Evolutionary conservation across 495 filamentous ascomycete genomes (phyloP).

Genomic region (Hypoxylon rickii): DNA sequence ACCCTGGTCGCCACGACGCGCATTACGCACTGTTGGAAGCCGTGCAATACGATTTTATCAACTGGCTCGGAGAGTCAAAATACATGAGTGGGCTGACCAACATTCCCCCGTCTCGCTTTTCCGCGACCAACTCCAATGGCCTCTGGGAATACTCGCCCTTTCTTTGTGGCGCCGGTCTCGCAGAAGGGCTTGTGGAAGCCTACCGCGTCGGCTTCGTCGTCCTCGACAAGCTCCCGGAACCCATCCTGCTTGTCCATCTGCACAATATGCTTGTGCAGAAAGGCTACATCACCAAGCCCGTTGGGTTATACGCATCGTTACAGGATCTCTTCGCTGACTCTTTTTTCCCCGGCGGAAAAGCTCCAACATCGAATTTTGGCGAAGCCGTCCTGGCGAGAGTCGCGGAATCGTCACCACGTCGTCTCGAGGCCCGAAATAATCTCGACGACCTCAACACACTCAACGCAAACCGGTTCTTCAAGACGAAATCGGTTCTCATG

Average conservation of each 20-base stretch:
- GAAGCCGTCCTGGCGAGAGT: conserved; percentile 3
- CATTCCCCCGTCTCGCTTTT: conserved; percentile 51
- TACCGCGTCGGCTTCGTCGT: conserved; percentile 41
- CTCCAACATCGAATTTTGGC: conserved; percentile 38
- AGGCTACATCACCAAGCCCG: conserved; percentile 40
- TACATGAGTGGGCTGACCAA: conserved; percentile 42
- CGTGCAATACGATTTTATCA: conserved; percentile 39
- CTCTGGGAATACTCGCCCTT: conserved; percentile 58
- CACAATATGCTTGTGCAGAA: conserved; percentile 53
- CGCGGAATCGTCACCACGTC: background rate
- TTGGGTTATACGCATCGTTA: conserved; percentile 33
- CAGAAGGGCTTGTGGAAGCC: conserved; percentile 44
- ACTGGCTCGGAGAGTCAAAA: conserved; percentile 51
- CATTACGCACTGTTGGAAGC: conserved; percentile 23
- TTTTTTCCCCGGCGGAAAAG: conserved; percentile 41
- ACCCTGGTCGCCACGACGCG: conserved; percentile 34
- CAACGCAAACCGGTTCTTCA: conserved; percentile 37
- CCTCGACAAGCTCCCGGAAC: conserved; percentile 43
- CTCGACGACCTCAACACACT: conserved; percentile 1
- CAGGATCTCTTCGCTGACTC: conserved; percentile 17
- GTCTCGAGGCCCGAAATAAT: background rate
- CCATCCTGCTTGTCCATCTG: conserved; percentile 45
- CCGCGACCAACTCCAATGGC: conserved; percentile 47
- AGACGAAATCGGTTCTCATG: conserved; percentile 38
- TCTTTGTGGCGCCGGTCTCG: conserved; percentile 52